Evolutionary conservation across 2,329 filamentous ascomycete genomes (phyloP), one percentile per base, ranked within the genome.

Genomic region (Colletotrichum magnum): DNA sequence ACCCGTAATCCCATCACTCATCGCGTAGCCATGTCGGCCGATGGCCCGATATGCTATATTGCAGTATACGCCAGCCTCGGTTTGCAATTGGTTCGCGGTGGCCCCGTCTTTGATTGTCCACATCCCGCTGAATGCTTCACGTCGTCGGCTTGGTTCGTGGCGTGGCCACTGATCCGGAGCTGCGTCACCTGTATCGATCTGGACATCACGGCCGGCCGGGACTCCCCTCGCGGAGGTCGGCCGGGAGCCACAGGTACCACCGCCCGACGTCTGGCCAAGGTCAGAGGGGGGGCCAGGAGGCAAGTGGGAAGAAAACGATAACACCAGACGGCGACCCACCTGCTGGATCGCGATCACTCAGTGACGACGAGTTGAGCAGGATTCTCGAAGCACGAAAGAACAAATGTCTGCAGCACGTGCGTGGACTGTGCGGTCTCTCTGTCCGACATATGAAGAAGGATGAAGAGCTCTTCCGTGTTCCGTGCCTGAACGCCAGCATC

Each of bases 321-420:
- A 41, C 16, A 45, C 53, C 32, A 45, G 36, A 50, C 12, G 18
- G 18, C n/a, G n/a, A 9, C 50, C 60, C 47, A 53, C 52, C 39
- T 13, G 18, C 10, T 15, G 36, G 18, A 32, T 69, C 56, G 18
- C n/a, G 36, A 56, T 47, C 13, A 41, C 18, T 10, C 39, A 39
- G 50, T 51, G 41, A 47, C 57, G 67, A 67, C 57, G 67, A 67
- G 63, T 69, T 57, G 50, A 58, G 62, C 57, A 56, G 52, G 32
- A 26, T 69, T 69, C 63, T 69, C 45, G 57, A 67, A 69, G 63
- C 16, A 43, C 36, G 15, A 41, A 67, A 52, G 67, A 69, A 61
- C 56, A 52, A 57, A 57, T 45, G 21, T 59, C 48, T 61, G 43
- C 51, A 26, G 47, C 56, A 52, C 26, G 39, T 56, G 63, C 57